Evolutionary conservation across 805 yeast genomes (phyloP).

Genomic region (Yarrowia bubula): DNA sequence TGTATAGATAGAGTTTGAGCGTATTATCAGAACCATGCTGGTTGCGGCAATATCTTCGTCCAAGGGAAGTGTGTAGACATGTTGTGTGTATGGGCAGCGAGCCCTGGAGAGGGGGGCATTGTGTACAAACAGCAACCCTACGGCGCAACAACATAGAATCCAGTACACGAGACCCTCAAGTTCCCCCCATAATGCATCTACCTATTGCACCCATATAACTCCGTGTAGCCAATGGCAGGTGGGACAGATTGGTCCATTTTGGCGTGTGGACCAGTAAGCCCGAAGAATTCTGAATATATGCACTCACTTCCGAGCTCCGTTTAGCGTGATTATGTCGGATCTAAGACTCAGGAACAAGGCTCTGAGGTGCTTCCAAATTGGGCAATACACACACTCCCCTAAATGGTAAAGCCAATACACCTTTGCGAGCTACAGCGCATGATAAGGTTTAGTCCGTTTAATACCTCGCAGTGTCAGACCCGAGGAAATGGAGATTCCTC

Average conservation of each 20-base stretch:
- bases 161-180: too few species aligned
- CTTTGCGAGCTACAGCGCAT: background rate
- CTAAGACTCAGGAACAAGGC: slow-evolving; percentile 27
- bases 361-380: slow-evolving; percentile 11
- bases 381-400: slow-evolving; percentile 22
- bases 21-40: slow-evolving; percentile 22
- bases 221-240: background rate
- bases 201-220: too few species aligned
- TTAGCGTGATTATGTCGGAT: slow-evolving; percentile 24
- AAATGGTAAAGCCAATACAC: slow-evolving; percentile 14
- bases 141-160: too few species aligned
- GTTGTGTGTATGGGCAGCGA: background rate
- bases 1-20: slow-evolving; percentile 17
- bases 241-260: background rate
- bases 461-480: slow-evolving; percentile 21
- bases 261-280: background rate
- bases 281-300: slow-evolving; percentile 1
- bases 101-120: background rate
- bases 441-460: slow-evolving; percentile 18
- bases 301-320: slow-evolving; percentile 24
- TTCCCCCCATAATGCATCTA: too few species aligned
- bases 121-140: background rate
- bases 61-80: slow-evolving; percentile 21
- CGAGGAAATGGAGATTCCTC: background rate
- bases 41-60: slow-evolving; percentile 19